Base-by-base conservation (phyloP, 2,329 filamentous ascomycete genomes). In the Aspergillus uvarum region DNA sequence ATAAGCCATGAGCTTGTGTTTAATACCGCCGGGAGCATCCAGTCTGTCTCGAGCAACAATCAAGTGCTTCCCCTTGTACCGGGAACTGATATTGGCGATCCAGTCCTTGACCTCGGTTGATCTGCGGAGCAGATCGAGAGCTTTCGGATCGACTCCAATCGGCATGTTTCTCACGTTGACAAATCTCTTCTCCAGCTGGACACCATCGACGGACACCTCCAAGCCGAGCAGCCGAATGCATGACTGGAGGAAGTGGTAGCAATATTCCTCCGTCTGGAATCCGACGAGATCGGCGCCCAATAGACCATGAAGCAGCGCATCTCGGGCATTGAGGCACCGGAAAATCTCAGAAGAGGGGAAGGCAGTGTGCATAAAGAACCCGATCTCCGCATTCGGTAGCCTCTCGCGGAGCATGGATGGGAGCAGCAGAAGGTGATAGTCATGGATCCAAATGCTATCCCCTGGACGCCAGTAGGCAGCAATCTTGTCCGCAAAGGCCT, bases 331-430 rank as follows among this genome's bases (percentile, higher is more conserved):
- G 26, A 98, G 80, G 72, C 93, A 97, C 50, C 93, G 87, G 78
- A 97, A 97, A 2, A 98, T 90, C 71, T 98, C 94, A 0, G 93
- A 97, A 0, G 93, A 97, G 1, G 94, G 94, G 74, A 98, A 98
- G 0, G 93, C 91, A 14, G 92, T 91, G 74, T 98, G 94, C 26
- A 98, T 80, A 79, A 96, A 98, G 80, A 97, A 94, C 10, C 94
- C 94, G 68, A 98, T 97, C 78, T 96, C 90, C 21, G 92, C 92
- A 61, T 96, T 89, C 0, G 94, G 92, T 2, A 79, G 48, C 80
- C 90, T 92, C 77, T 94, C 87, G 35, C 94, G 89, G 51, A 98
- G 82, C 88, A 97, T 92, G 44, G 81, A 83, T 4, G 94, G 93
- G 2, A 97, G 90, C 10, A 96, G 82, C 3, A 97, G 83, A 47